Base-by-base conservation (phyloP, 257 asterid genomes). In the Craterostigma plantagineum region DNA sequence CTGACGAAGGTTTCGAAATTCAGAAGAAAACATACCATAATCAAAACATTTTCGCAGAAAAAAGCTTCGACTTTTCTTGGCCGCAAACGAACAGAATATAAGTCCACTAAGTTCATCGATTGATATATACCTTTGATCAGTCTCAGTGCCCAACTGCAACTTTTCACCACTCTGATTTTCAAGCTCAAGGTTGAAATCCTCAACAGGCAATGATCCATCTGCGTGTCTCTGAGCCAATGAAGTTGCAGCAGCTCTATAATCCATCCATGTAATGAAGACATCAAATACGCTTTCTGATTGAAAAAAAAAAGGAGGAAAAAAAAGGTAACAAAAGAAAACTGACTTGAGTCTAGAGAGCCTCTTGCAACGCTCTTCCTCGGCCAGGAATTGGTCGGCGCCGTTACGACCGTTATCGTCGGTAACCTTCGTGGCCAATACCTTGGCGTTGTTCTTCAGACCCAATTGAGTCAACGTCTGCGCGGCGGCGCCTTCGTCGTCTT, bases 161-260 rank as follows among this genome's bases (percentile, higher is more conserved):
- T 67, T 70, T 52, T 76, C 71, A 46, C 95, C 98, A 47, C 92
- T 76, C 68, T 87, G 98, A 60, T 87, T 82, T 69, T 87, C 95
- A 53, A 87, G 85, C 69, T 82, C 98, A 16, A 87, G 58, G 57
- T 79, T 82, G 73, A 82, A 87, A 69, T 82, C 75, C 51, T 74
- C 98, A 42, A 82, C 75, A 47, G 98, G 95, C 51, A 87, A 62
- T 2, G 95, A 73, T 42, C 98, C 98, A 48, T 65, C 69, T 0
- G 92, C 91, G 43, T 87, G 95, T 55, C 98, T 68, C 49, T 70
- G 52, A 14, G 93, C 77, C 71, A 87, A 60, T 11, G 77, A 63
- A 51, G 80, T 68, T 34, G 92, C 93, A 54, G 95, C 92, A 44
- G 65, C 64, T 71, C 95, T 87, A 72, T 48, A 18, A 49, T 46